Base-by-base conservation (phyloP, 2,329 filamentous ascomycete species). In the Cucurbitaria berberidis region DNA sequence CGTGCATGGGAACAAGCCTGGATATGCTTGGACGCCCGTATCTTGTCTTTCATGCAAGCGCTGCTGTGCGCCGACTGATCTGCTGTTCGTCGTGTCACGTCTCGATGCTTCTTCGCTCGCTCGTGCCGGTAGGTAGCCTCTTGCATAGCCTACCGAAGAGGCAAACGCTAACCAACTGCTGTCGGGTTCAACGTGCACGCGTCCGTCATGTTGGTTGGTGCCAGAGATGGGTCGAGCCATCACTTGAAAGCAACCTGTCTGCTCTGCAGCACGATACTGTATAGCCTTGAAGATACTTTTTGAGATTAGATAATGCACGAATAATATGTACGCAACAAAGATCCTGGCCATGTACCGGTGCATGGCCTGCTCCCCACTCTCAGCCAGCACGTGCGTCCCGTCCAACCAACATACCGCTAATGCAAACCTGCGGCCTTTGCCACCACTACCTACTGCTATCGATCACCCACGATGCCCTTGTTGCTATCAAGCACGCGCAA, bases 41-140 rank as follows among this genome's bases (percentile, higher is more conserved):
- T 55, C 55, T 57, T 59, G 55, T 57, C 45, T 53, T 35, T 55
- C 42, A 55, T 61, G 61, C 53, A 63, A 29, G 24, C 26, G 10
- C 26, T 5, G 6, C 29, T 13, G 51, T 47, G 48, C 51, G 51
- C 35, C 54, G 54, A 57, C 38, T 48, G 40, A 62, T 51, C 48
- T 62, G 50, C 58, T 55, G 22, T 48, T 53, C 53, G 55, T 16
- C 56, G 48, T 36, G 30, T 54, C 46, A 58, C 53, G 53, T 40
- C 34, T 51, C 15, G 21, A 9, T 26, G 24, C 9, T 26, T 26
- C 24, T 26, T 26, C n/a, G n/a, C n/a, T 29, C 40, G 40, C 15
- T 16, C 22, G 22, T 19, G 24, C 24, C 40, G n/a, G n/a, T n/a
- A n/a, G 22, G 11, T 22, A 19, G 18, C 10, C 18, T 38, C 35